Base-by-base conservation (phyloP, 768 basidiomycete species). In the Leccinum imitatum region DNA sequence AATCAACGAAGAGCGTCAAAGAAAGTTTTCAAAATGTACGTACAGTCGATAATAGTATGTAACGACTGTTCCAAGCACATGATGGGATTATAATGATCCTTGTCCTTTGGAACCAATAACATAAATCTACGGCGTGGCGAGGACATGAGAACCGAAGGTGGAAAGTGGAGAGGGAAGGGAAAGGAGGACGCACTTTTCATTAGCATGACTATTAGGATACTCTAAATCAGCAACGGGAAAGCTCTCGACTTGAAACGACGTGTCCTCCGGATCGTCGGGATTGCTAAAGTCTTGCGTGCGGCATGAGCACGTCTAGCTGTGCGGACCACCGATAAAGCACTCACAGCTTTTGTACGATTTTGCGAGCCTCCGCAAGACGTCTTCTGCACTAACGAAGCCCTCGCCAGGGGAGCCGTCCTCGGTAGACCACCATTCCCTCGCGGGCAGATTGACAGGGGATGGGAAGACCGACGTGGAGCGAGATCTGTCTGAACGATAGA, bases 1-100 rank as follows among this genome's bases (percentile, higher is more conserved):
- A 25, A 60, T 70, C 13, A 67, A 56, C 58, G 44, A 41, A 23
- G 21, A 51, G 19, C 6, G 58, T 13, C 11, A 8, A 39, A 15
- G 33, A 33, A 5, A 72, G 35, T 33, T 19, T 46, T 46, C n/a
- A 46, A n/a, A 69, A 0, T 3, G 83, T 33, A 64, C 71, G n/a
- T 59, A 89, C 90, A 82, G 74, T 90, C 83, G 59, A 92, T 74
- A 50, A 93, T 91, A 53, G 85, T 85, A 71, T 86, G 80, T 30
- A 94, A 73, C 11, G 87, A 82, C 60, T 81, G 79, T 75, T 91
- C 88, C 35, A 94, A 77, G 68, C 89, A 89, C 79, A 87, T 82
- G 58, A 94, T 87, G 14, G 92, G 92, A 69, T 90, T 89, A 73
- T 93, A 94, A 64, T 93, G 90, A 65, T 94, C 91, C 65, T 85